Evolutionary conservation across 2,329 filamentous ascomycete species (phyloP), one percentile per base, ranked within the genome.

Genomic region (Arthrinium phaeospermum): DNA sequence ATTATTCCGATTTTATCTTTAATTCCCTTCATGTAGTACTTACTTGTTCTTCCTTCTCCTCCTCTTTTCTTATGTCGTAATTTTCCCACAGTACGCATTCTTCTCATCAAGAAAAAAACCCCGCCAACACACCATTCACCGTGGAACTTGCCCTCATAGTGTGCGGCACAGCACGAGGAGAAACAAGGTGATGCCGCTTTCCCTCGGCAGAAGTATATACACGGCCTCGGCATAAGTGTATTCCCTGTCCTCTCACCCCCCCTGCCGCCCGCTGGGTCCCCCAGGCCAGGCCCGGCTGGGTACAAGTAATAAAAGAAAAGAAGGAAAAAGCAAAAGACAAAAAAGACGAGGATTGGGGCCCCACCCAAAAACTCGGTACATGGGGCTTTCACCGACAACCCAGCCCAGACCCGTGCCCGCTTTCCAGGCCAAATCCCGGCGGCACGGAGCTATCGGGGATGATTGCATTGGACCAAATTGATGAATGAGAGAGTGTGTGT

Each of bases 401-500:
- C 6, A 51, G n/a, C 37, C 10, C n/a, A 51, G 49, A 51, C n/a
- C 53, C 57, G 57, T 64, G 57, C 57, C 57, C 57, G 57, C 57
- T 64, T 64, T n/a, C 49, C 7, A 51, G 37, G 8, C 22, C 57
- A 64, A 41, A n/a, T 64, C 57, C 57, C 57, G 57, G 19, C 57
- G 57, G 57, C 57, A 64, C 57, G 57, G 57, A 64, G 57, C 57
- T 64, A 64, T 64, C 57, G 57, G 57, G 57, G 19, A 64, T 64
- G 57, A 61, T 22, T 16, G 14, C 14, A 57, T 13, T 16, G 1
- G 51, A 30, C 10, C 37, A 37, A 37, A 37, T 37, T 13, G 45
- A 19, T 19, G 45, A 46, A 19, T 1, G 45, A 47, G 14, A 19
- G 16, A 47, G 45, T 47, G 45, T 46, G 45, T 46, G 45, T 4